Percentiles rank a stretch among this genome's conserved stretches.
Evolutionary conservation across 805 yeast species (phyloP).

Genomic region (Wickerhamiella musiphila): DNA sequence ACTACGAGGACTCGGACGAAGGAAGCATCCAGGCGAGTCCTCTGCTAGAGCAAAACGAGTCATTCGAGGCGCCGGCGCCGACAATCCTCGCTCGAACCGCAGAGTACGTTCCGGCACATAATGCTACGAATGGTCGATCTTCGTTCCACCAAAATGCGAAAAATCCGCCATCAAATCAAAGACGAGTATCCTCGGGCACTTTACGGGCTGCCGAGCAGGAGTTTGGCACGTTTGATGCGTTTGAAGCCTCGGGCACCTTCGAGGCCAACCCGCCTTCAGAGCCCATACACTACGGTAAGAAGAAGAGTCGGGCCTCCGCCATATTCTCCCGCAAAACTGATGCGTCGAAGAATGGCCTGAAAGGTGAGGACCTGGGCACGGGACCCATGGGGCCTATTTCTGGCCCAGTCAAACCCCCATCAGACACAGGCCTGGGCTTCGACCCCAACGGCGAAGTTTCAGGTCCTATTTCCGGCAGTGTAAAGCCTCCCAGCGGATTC

Average conservation of each 20-base stretch:
- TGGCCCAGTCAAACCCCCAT: background rate
- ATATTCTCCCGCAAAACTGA: background rate
- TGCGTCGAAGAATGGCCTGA: too few relatives aligned
- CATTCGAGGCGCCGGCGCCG: background rate
- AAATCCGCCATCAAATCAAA: too few relatives aligned
- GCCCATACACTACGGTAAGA: too few relatives aligned
- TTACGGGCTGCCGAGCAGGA: too few relatives aligned
- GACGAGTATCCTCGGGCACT: too few relatives aligned
- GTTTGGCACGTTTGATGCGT: too few relatives aligned
- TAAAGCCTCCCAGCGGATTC: background rate
- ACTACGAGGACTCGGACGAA: slow-evolving; percentile 6
- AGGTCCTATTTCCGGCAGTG: background rate
- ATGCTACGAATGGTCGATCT: background rate
- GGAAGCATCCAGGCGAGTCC: slow-evolving; percentile 14
- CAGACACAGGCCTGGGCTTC: background rate
- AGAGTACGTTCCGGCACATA: background rate
- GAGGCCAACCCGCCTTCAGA: too few relatives aligned
- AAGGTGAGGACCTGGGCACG: background rate
- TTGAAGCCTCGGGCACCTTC: too few relatives aligned
- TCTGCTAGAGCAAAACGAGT: slow-evolving; percentile 3
- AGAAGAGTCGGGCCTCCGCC: background rate
- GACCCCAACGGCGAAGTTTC: background rate
- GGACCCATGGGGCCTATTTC: background rate
- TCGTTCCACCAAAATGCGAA: background rate
- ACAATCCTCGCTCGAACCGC: background rate